Evolutionary conservation across 768 basidiomycete species (phyloP), one percentile per base, ranked within the genome.

Genomic region (Boletus rubropictus): DNA sequence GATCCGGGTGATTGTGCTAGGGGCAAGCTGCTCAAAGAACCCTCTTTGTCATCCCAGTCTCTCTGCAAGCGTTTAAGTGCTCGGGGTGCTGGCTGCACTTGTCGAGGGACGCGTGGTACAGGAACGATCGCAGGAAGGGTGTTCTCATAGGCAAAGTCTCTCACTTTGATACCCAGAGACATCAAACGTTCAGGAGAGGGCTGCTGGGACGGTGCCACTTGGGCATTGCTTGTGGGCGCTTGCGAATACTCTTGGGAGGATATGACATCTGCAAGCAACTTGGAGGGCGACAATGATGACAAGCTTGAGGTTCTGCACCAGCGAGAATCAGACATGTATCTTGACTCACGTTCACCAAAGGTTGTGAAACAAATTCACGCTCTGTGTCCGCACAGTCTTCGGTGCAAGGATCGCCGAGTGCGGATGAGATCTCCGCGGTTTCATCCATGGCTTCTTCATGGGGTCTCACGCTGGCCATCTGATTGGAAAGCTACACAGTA

Each of bases 121-220:
- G 81, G 71, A 25, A 67, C 69, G 33, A 87, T 73, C 8, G 81
- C 79, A 2, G 84, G 82, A 38, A 86, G 67, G 22, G 68, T 79
- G 65, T 73, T 81, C 63, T 85, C 82, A 67, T 80, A 83, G 14
- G 78, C 82, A 71, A 82, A 86, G 66, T 87, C 76, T 58, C 73
- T 69, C 42, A 77, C 70, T 65, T 64, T 69, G 64, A 76, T 64
- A 35, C 70, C 71, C 21, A 67, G 48, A 42, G 59, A 54, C 22
- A 56, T 49, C 40, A 73, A 52, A 18, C 48, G 27, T 33, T 60
- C 62, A 18, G 57, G 51, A 6, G 67, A 53, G 36, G 78, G 70
- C 68, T 76, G 62, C 69, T 56, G 62, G 39, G 59, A 57, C 10
- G 17, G 20, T 17, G 49, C 40, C 25, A 24, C 41, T 9, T 29